These are phyloP conservation scores for Flaveria linearis DNA, from an alignment of 129 eudicot species.

Conservation along the genomic window DNA sequence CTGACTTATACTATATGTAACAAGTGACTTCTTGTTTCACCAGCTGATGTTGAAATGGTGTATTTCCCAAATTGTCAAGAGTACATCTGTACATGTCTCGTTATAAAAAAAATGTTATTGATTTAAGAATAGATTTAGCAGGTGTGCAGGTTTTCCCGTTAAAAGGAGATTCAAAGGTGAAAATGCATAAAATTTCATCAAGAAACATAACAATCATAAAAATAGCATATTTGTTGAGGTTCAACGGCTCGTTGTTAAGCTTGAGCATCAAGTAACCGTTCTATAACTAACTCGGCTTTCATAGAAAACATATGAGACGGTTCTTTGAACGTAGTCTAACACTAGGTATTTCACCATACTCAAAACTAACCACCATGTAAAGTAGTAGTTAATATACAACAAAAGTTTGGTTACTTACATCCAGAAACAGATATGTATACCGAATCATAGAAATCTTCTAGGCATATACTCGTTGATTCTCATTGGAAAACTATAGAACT, in stretches of 20 bases:
- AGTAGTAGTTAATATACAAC: slow-evolving; percentile 25
- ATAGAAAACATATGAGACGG: too few relatives aligned
- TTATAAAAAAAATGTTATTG: too few relatives aligned
- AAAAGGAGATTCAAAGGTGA: too few relatives aligned
- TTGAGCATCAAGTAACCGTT: neutral
- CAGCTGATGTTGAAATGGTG: slow-evolving; percentile 78
- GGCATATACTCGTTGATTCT: slow-evolving; percentile 75
- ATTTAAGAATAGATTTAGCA: too few relatives aligned
- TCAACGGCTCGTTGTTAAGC: neutral
- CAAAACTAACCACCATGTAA: slow-evolving; percentile 20
- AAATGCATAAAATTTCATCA: too few relatives aligned
- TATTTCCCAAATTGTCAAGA: too few relatives aligned
- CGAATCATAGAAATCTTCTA: slow-evolving; percentile 51
- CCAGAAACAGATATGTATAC: slow-evolving; percentile 14
- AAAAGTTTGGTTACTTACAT: slow-evolving; percentile 26
- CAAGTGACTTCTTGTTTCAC: slow-evolving; percentile 18
- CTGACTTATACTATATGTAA: neutral
- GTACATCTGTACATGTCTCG: too few relatives aligned
- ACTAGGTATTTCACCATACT: slow-evolving; percentile 27
- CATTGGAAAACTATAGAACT: slow-evolving; percentile 78
- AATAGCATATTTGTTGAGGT: neutral
- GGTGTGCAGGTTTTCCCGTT: too few relatives aligned
- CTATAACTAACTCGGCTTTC: neutral
- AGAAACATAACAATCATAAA: too few relatives aligned
- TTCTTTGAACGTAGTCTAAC: slow-evolving; percentile 8